A percentile compares a stretch with the other conserved stretches of the same genome.
Evolutionary conservation across 345 rosid species (phyloP).

Genomic region (Ailanthus altissimus): DNA sequence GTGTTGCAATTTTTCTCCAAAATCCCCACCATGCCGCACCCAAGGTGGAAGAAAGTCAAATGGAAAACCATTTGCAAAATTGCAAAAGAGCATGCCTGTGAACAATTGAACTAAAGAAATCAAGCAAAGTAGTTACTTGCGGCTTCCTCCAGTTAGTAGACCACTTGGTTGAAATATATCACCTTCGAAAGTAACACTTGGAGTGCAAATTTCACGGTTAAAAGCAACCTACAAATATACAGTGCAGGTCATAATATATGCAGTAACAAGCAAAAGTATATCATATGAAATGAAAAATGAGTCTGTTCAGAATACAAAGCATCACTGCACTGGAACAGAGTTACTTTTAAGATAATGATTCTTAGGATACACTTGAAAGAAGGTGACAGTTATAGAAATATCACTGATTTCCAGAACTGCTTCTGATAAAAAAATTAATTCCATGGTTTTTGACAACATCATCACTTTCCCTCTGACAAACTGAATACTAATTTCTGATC

Average conservation of each 20-base stretch:
- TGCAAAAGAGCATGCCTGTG: background rate
- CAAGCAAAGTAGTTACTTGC: conserved; percentile 49
- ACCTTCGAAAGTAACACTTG: conserved; percentile 94
- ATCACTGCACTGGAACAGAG: background rate
- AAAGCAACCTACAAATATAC: conserved; percentile 71
- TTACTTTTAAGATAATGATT: background rate
- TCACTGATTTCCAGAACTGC: background rate
- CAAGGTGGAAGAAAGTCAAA: background rate
- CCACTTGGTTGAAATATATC: conserved; percentile 97
- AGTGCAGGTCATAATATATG: conserved; percentile 7
- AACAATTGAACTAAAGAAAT: conserved; percentile 11
- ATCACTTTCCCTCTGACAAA: background rate
- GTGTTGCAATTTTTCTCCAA: no score
- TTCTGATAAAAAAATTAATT: background rate
- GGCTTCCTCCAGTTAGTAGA: conserved; percentile 96
- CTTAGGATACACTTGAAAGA: background rate
- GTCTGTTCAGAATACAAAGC: background rate
- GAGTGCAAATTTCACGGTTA: conserved; percentile 62
- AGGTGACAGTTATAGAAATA: background rate
- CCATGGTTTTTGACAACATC: background rate
- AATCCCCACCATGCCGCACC: background rate
- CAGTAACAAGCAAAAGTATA: background rate
- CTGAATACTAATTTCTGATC: background rate
- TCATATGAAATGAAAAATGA: background rate
- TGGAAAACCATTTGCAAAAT: background rate